Evolutionary conservation across 2,329 filamentous ascomycete genomes (phyloP).

Genomic region (Aspergillus piperis): DNA sequence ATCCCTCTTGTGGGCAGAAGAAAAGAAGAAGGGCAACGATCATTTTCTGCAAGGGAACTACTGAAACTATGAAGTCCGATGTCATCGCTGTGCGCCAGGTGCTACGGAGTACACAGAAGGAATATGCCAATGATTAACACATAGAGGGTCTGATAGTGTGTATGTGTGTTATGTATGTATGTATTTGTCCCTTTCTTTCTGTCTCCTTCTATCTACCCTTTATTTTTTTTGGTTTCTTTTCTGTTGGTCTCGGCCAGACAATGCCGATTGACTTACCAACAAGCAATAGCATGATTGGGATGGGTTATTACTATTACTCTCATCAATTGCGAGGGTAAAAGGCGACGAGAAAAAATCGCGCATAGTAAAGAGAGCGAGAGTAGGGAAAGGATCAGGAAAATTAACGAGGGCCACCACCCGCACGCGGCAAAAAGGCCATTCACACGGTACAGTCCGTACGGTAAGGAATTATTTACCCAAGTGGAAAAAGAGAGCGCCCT

Average conservation of each 20-base stretch:
- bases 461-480: constrained; percentile 3
- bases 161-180: not conserved
- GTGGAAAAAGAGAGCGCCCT: not conserved
- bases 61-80: constrained; percentile 7
- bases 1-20: too few relatives aligned
- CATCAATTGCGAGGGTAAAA: constrained; percentile 14
- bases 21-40: not conserved
- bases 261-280: not conserved
- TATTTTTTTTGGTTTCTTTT: too few relatives aligned
- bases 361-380: constrained; percentile 23
- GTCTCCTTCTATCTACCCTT: not conserved
- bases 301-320: constrained; percentile 15
- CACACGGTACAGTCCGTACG: constrained; percentile 15
- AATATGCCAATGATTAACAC: constrained; percentile 1
- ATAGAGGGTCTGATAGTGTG: not conserved
- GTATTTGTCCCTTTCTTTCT: not conserved
- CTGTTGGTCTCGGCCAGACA: not conserved
- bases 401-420: constrained; percentile 24
- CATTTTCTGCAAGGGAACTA: constrained; percentile 17
- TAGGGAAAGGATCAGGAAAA: constrained; percentile 20
- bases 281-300: constrained; percentile 1
- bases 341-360: constrained; percentile 27
- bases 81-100: constrained; percentile 4
- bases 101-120: not conserved
- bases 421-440: constrained; percentile 23